Conservation (phyloP, 345 rosid species). For the Salix viminalis region DNA sequence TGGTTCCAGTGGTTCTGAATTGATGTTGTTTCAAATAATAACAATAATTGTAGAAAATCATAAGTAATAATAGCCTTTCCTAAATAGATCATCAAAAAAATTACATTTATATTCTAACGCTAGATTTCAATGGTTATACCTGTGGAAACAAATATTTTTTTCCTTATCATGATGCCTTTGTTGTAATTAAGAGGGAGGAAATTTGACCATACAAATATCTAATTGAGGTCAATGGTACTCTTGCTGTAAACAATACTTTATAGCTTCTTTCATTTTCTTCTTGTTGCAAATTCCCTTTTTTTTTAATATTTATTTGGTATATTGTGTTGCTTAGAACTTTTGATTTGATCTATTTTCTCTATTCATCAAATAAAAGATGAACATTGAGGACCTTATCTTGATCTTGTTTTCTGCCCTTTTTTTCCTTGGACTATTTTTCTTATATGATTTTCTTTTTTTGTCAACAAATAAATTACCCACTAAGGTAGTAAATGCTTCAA, state of each 20-base stretch:
- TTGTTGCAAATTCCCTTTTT: background rate
- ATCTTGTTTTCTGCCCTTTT: no score
- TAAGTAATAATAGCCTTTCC: background rate
- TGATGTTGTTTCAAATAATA: background rate
- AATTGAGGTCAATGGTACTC: background rate
- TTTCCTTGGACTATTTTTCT: no score
- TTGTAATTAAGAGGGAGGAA: background rate
- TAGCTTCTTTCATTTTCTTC: background rate
- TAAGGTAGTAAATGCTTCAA: no score
- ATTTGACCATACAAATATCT: background rate
- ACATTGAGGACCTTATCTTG: no score
- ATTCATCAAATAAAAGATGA: no score
- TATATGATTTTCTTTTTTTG: background rate
- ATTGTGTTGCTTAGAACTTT: no score
- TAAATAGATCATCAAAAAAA: background rate
- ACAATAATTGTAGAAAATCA: background rate
- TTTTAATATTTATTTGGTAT: no score
- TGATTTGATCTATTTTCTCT: no score
- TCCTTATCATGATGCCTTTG: background rate
- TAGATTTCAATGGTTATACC: no score
- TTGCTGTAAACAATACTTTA: background rate
- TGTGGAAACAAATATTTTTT: background rate
- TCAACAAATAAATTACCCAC: background rate
- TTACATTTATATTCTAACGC: background rate
- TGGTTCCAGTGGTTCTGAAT: background rate